Base-by-base conservation (phyloP, 2,329 filamentous ascomycete species). In the Exophiala sideris region DNA sequence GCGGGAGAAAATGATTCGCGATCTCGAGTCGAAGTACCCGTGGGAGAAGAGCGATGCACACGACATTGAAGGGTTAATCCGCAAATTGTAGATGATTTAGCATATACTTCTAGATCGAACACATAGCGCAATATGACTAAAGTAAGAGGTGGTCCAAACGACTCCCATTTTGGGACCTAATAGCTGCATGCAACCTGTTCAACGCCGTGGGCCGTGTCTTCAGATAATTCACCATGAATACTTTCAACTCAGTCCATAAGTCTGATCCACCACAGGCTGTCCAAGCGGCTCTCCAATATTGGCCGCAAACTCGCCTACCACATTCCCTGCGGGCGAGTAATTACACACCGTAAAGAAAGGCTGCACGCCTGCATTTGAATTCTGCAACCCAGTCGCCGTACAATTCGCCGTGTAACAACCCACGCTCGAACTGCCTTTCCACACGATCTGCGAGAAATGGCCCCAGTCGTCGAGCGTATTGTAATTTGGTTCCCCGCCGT, bases 311-410 rank as follows among this genome's bases (percentile, higher is more conserved):
- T 48, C 35, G 10, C 50, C 52, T 10, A 58, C 8, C 6, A 45
- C 46, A 39, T 60, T 58, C 14, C 58, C 90, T 58, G 84, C 75
- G 58, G 83, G 79, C 62, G 74, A 75, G 76, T 96, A 96, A 81
- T 96, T 92, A 85, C 90, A 95, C 65, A 95, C 89, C 18, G 88
- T 91, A 76, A 83, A 90, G 73, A 80, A 84, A n/a, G 84, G 73
- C 38, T 76, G 46, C 16, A 73, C 62, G 45, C 67, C 64, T 47
- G 70, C 71, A 48, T 70, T 71, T 33, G 71, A 70, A 58, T 75
- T 73, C 41, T 63, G 66, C 39, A 80, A 68, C 49, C 51, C 59
- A 11, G 10, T 62, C 16, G 57, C 12, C 18, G 59, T 20, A 78
- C 76, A 83, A 70, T 61, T 54, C 16, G 68, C 65, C 14, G 60